These are phyloP conservation scores for Thuja plicata DNA, from an alignment of 83 land plant species.

Conservation along the genomic window DNA sequence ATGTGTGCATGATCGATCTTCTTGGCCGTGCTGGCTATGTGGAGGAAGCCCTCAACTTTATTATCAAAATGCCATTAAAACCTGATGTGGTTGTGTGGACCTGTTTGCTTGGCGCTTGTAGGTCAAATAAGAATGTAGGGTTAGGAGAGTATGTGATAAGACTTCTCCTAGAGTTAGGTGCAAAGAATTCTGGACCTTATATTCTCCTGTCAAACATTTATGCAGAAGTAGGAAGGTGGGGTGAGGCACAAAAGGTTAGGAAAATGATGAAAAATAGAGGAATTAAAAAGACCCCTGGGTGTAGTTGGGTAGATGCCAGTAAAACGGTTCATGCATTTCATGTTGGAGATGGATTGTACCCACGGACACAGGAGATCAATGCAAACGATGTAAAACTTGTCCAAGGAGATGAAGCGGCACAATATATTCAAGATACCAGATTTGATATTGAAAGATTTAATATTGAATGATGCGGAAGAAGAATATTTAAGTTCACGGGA, in stretches of 20 bases:
- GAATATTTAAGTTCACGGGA: background rate
- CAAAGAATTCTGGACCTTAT: conserved; percentile 9
- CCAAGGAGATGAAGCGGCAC: background rate
- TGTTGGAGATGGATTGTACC: conserved; percentile 1
- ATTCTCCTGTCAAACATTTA: conserved; percentile 15
- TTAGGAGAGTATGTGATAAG: background rate
- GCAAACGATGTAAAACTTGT: background rate
- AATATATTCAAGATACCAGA: background rate
- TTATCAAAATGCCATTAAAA: conserved; percentile 11
- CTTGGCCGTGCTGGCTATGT: conserved; percentile 20
- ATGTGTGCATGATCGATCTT: conserved; percentile 19
- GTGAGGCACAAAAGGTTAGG: conserved; percentile 5
- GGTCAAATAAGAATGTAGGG: background rate
- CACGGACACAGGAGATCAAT: background rate
- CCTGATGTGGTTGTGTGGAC: conserved; percentile 13
- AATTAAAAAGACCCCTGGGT: background rate
- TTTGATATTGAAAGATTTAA: background rate
- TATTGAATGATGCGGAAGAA: background rate
- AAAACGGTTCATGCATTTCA: background rate
- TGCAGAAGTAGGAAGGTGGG: conserved; percentile 7
- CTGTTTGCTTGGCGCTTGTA: conserved; percentile 20
- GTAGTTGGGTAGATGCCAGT: conserved; percentile 4
- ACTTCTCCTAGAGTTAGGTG: background rate
- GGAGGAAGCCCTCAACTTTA: conserved; percentile 13
- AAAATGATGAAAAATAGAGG: background rate